A percentile compares a stretch with the other conserved stretches of the same genome.
Conservation (phyloP, 495 filamentous ascomycete genomes). For the Podospora didyma region DNA sequence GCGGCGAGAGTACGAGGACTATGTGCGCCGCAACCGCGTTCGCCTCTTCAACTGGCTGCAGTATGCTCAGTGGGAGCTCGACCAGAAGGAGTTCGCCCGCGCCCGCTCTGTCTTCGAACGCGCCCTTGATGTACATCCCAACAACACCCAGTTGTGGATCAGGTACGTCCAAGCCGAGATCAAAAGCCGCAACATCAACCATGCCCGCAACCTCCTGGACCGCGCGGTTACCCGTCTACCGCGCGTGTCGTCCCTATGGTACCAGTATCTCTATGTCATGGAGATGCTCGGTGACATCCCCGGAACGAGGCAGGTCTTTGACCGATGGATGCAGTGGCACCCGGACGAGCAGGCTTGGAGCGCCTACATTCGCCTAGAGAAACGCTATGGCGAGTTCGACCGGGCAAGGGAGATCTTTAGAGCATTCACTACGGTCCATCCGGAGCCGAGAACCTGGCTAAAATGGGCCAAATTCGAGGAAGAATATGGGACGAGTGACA, state of each 20-base stretch:
- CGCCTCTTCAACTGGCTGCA: conserved; percentile 99
- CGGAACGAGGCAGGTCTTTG: conserved; percentile 91
- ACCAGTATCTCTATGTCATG: conserved; percentile 98
- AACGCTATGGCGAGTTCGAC: conserved; percentile 86
- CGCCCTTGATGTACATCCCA: conserved; percentile 86
- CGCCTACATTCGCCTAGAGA: conserved; percentile 95
- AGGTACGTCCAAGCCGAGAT: conserved; percentile 96
- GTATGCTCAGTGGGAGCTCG: conserved; percentile 95
- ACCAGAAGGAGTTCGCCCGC: conserved; percentile 96
- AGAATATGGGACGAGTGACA: conserved; percentile 83
- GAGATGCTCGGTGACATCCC: conserved; percentile 93
- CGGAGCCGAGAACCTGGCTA: conserved; percentile 95
- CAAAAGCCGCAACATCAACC: conserved; percentile 94
- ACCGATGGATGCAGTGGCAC: conserved; percentile 98
- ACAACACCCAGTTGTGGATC: conserved; percentile 68
- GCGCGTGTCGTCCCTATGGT: conserved; percentile 93
- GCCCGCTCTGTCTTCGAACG: conserved; percentile 96
- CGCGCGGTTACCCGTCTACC: conserved; percentile 91
- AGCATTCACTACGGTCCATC: conserved; percentile 88
- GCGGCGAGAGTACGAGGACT: conserved; percentile 95
- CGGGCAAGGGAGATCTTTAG: conserved; percentile 82
- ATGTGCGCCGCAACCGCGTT: conserved; percentile 89
- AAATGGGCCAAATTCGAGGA: conserved; percentile 98
- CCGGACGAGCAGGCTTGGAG: conserved; percentile 94
- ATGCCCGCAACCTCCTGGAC: conserved; percentile 91